These are phyloP conservation scores for Oryza meridionalis DNA, from an alignment of 176 grass and related monocot genomes.

Conservation along the genomic window DNA sequence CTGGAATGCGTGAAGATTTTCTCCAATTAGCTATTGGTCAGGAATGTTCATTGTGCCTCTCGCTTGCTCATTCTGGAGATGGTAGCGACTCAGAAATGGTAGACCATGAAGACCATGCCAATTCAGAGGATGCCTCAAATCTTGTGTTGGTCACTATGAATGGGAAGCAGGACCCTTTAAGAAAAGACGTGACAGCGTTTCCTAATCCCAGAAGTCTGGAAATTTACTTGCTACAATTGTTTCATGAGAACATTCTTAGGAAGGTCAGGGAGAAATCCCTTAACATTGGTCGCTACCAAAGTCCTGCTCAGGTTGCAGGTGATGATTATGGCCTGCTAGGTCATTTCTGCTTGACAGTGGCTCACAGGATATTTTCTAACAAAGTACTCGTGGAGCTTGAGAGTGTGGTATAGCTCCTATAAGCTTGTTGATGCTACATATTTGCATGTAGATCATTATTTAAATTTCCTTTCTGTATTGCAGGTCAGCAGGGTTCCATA, in stretches of 20 bases:
- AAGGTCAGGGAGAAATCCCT: constrained; percentile 59
- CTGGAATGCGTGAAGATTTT: constrained; percentile 90
- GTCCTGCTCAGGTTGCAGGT: constrained; percentile 42
- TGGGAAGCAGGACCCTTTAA: constrained; percentile 48
- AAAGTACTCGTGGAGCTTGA: constrained; percentile 82
- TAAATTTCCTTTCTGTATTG: constrained; percentile 36
- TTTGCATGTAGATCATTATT: constrained; percentile 24
- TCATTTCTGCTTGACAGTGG: constrained; percentile 85
- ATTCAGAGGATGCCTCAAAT: constrained; percentile 42
- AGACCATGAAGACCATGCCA: constrained; percentile 33
- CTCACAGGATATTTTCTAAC: constrained; percentile 90
- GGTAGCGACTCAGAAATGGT: constrained; percentile 45
- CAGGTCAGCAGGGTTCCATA: constrained; percentile 88
- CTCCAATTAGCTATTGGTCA: constrained; percentile 90
- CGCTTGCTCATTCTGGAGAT: constrained; percentile 55
- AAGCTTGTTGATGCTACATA: constrained; percentile 21
- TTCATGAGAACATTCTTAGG: constrained; percentile 65
- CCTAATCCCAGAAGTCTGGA: constrained; percentile 67
- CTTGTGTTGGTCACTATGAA: constrained; percentile 51
- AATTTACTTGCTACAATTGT: constrained; percentile 82
- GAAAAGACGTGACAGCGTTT: constrained; percentile 41
- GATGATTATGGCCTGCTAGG: constrained; percentile 49
- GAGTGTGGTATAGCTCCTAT: constrained; percentile 61
- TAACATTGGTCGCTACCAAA: constrained; percentile 32
- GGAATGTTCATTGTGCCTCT: constrained; percentile 78